Evolutionary conservation across 768 basidiomycete genomes (phyloP), one percentile per base, ranked within the genome.

Genomic region (Zangia roseola): DNA sequence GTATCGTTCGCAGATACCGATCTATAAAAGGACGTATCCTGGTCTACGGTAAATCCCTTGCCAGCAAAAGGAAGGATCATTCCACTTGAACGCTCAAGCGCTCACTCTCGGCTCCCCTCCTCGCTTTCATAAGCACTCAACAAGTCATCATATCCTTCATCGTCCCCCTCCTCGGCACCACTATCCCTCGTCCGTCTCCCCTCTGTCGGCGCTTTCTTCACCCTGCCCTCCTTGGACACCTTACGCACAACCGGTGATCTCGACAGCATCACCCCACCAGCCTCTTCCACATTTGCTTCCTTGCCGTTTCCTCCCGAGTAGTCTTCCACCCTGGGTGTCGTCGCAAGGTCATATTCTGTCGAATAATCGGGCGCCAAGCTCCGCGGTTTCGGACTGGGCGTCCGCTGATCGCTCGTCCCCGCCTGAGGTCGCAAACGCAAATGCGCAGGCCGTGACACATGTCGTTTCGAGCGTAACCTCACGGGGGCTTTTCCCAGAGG

Each of bases 51-150:
- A 75, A 24, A n/a, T 17, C 24, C 12, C 38, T 45, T 40, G 43
- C 47, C 43, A 50, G 43, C 30, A 50, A 44, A 14, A 41, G 19
- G 35, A 43, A n/a, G 39, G 34, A 33, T 7, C 4, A 4, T 1
- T 40, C 33, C 16, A 34, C 34, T 23, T 9, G 40, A 31, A n/a
- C n/a, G n/a, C n/a, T n/a, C n/a, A n/a, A n/a, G n/a, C n/a, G 25
- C 42, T 59, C 59, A 69, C 42, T 63, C 58, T n/a, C 40, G 61
- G 30, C 63, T 61, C 25, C 72, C 74, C 44, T 83, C 84, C 60
- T 88, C 87, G 59, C 88, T 88, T 69, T 90, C 88, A 58, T 91
- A 91, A 17, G 88, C 88, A 62, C 84, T 88, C 50, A 91, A 66
- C 46, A 91, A 61, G 12, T 89, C 88, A 56, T 84, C 86, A 46